A percentile compares a stretch with the other conserved stretches of the same genome.
phyloP scores from a whole-genome alignment of 805 yeast species.

The Barnettozyma sp. region DNA sequence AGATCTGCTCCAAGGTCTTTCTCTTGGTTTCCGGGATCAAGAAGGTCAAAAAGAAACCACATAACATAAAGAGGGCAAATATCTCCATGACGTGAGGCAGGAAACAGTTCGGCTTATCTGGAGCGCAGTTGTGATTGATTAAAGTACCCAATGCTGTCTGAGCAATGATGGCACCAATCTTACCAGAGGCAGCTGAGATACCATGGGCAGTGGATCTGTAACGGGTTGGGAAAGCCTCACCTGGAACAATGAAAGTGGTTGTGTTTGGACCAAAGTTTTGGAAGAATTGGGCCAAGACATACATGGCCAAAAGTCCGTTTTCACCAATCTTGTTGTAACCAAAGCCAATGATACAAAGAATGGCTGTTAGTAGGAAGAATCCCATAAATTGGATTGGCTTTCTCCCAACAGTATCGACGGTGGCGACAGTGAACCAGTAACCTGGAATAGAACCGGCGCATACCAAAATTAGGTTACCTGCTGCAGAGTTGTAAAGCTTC shows the following conservation, averaged over 20 bases:
- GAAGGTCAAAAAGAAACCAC: constrained; percentile 60
- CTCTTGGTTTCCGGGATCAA: constrained; percentile 88
- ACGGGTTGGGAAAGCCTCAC: constrained; percentile 90
- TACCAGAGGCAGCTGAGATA: constrained; percentile 88
- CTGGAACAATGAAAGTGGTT: constrained; percentile 86
- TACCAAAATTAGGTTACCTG: constrained; percentile 86
- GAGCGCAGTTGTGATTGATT: constrained; percentile 69
- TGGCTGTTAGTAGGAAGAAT: constrained; percentile 59
- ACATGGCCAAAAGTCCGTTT: constrained; percentile 66
- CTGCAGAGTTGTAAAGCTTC: constrained; percentile 68
- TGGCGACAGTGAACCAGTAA: constrained; percentile 79
- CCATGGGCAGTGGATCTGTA: constrained; percentile 96
- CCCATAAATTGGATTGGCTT: constrained; percentile 76
- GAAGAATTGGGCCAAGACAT: constrained; percentile 80
- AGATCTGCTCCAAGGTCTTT: constrained; percentile 78
- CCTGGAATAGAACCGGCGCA: constrained; percentile 97
- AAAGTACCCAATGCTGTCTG: constrained; percentile 84
- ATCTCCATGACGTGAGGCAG: constrained; percentile 91
- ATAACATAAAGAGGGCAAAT: constrained; percentile 84
- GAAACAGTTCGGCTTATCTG: constrained; percentile 56
- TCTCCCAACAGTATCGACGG: constrained; percentile 78
- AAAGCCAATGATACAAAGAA: constrained; percentile 79
- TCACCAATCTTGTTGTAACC: constrained; percentile 66
- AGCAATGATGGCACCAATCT: constrained; percentile 89
- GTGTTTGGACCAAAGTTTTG: constrained; percentile 91